A percentile compares a stretch with the other conserved stretches of the same genome.
Evolutionary conservation across 2,329 filamentous ascomycete species (phyloP).

Genomic region (Beauveria varroae): DNA sequence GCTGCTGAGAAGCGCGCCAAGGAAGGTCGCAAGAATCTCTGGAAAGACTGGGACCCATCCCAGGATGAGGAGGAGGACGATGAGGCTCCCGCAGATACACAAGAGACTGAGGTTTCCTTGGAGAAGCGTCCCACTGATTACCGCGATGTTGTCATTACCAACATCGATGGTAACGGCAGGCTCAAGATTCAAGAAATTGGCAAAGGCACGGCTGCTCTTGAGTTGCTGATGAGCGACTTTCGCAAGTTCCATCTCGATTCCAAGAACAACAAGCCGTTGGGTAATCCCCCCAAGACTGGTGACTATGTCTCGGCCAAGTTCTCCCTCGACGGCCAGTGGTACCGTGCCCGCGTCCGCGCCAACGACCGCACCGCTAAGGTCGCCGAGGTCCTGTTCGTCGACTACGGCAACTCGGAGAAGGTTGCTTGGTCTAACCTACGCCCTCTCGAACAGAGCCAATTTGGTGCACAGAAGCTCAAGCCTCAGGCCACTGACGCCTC

Average conservation of each 20-base stretch:
- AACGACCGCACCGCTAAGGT: constrained; percentile 88
- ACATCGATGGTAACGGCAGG: constrained; percentile 73
- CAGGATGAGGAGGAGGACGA: constrained; percentile 60
- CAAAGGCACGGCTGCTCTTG: constrained; percentile 74
- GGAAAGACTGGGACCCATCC: constrained; percentile 90
- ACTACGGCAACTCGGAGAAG: constrained; percentile 92
- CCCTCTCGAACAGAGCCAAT: constrained; percentile 70
- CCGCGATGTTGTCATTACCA: constrained; percentile 86
- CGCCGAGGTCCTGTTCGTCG: constrained; percentile 87
- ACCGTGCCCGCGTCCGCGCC: constrained; percentile 81
- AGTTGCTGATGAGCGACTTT: constrained; percentile 85
- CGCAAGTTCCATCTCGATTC: constrained; percentile 82
- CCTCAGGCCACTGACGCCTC: constrained; percentile 81
- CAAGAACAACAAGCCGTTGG: constrained; percentile 66
- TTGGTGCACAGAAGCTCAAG: constrained; percentile 73
- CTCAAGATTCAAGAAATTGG: constrained; percentile 91
- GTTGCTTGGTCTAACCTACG: constrained; percentile 79
- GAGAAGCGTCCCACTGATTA: constrained; percentile 73
- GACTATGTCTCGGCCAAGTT: constrained; percentile 90
- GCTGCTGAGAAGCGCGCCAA: constrained; percentile 86
- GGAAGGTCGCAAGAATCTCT: constrained; percentile 77
- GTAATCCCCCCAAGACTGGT: constrained; percentile 76
- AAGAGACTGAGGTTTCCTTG: constrained; percentile 43
- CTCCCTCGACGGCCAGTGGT: constrained; percentile 85
- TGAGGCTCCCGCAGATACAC: constrained; percentile 41